Base-by-base conservation (phyloP, 1,284 basidiomycete genomes). In the Sphagnurus paluster region DNA sequence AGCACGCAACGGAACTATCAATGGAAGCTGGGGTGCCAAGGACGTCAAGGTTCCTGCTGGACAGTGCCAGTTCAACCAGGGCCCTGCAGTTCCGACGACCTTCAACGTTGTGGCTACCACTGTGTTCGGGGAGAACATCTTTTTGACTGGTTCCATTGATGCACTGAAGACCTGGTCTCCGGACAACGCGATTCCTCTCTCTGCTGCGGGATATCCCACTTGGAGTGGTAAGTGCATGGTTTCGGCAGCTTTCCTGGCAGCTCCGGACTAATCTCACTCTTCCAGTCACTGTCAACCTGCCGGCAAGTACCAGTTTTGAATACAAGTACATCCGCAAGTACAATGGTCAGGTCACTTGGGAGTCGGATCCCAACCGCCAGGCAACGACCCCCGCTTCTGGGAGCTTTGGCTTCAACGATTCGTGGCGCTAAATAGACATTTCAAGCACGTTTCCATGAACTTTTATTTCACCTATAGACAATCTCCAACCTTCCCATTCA, bases 81-180 rank as follows among this genome's bases (percentile, higher is more conserved):
- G 62, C 17, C 57, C 59, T 9, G 76, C 73, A 2, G 77, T 83
- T 36, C 63, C 73, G 0, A 78, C 83, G 24, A 80, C 80, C 9
- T 87, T 88, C 67, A 84, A 79, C 32, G 81, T 86, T 23, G 49
- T 76, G 9, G 85, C 79, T 4, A 77, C 76, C 7, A 89, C 87
- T 11, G 61, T 71, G 10, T 67, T 63, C 23, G 85, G 85, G 87
- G 87, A 90, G 62, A 84, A 79, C 59, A 84, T 90, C 56, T 88
- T 78, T 63, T 60, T 90, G 46, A 77, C 77, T 26, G 87, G 87
- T 0, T 84, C 78, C 4, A 70, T 86, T 29, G 68, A 68, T 39
- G 75, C 73, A 19, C 69, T 90, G 34, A 53, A 71, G 56, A 74
- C 77, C 62, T 90, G 87, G 87, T 79, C 74, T 21, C 72, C 83